phyloP scores from a whole-genome alignment of 192 early-diverging fungal genomes.

The Backusella circina region DNA sequence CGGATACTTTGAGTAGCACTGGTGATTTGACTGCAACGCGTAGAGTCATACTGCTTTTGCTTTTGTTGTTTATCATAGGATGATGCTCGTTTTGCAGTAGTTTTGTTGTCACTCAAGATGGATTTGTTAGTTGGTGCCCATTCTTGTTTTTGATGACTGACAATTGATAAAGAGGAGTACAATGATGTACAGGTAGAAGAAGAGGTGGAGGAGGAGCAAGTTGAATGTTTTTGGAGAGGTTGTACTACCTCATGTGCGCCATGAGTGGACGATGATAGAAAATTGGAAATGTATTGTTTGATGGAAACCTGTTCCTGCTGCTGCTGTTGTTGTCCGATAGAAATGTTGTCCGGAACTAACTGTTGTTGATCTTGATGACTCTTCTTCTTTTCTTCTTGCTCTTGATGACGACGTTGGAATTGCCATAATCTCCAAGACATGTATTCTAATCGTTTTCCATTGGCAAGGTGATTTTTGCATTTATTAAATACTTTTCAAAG shows the following conservation, averaged over 20 bases:
- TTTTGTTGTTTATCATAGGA: neutral
- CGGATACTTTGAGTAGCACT: conserved; percentile 2
- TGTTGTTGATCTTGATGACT: neutral
- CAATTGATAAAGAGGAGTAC: neutral
- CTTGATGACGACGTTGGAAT: neutral
- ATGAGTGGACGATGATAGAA: conserved; percentile 7
- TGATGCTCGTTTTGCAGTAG: neutral
- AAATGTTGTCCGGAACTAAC: neutral
- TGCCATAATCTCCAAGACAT: conserved; percentile 37
- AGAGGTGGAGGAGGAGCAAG: neutral
- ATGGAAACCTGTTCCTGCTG: neutral
- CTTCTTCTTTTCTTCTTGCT: neutral
- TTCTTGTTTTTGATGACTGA: neutral
- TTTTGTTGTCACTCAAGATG: neutral
- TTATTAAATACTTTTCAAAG: conserved; percentile 23
- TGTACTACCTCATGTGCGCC: conserved; percentile 2
- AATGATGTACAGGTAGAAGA: neutral
- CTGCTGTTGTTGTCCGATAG: neutral
- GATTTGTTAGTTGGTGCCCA: neutral
- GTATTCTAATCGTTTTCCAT: conserved; percentile 30
- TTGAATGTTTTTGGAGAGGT: neutral
- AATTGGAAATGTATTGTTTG: conserved; percentile 4
- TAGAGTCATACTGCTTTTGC: neutral
- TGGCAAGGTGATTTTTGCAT: conserved; percentile 20
- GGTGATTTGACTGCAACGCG: neutral